Evolutionary conservation across 2,329 filamentous ascomycete genomes (phyloP), one percentile per base, ranked within the genome.

Genomic region (Ramichloridium luteum): DNA sequence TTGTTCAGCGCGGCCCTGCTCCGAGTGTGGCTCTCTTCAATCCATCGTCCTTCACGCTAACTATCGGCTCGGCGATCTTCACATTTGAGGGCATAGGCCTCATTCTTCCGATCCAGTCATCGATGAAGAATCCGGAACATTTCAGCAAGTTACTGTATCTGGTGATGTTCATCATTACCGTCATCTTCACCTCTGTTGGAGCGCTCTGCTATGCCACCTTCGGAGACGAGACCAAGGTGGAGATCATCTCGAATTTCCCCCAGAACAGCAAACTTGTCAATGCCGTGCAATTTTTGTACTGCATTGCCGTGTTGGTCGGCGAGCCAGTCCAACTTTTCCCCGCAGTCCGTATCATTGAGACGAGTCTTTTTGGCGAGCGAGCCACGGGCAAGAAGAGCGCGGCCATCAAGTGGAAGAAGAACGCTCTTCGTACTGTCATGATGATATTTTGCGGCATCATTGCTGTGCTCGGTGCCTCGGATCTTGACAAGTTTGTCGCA

Each of bases 71-170:
- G 2, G 73, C 77, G 22, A 82, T 84, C 48, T 84, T 83, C 57
- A 82, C 79, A 0, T 84, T 82, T 44, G 79, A 84, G 51, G 79
- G 79, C 28, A 83, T 84, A 28, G 79, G 79, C 1, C 69, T 84
- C 14, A 81, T 84, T 40, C 61, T 84, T 6, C 79, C 79, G 0
- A 84, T 84, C 32, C 77, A 83, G 50, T 78, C 76, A 6, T 78
- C 74, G 35, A 84, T 84, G 79, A 71, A 70, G 46, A 62, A 74
- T 36, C 79, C 79, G 0, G 62, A 80, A 39, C 66, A 74, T 12
- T 84, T 84, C 45, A 67, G 71, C 44, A 62, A 62, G 35, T 65
- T 84, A 3, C 68, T 84, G 1, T 77, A 66, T 38, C 43, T 71
- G 9, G 72, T 84, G 54, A 83, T 84, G 78, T 49, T 75, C 38